Evolutionary conservation across 768 basidiomycete genomes (phyloP).

Genomic region (Symmetrospora coprosmae): DNA sequence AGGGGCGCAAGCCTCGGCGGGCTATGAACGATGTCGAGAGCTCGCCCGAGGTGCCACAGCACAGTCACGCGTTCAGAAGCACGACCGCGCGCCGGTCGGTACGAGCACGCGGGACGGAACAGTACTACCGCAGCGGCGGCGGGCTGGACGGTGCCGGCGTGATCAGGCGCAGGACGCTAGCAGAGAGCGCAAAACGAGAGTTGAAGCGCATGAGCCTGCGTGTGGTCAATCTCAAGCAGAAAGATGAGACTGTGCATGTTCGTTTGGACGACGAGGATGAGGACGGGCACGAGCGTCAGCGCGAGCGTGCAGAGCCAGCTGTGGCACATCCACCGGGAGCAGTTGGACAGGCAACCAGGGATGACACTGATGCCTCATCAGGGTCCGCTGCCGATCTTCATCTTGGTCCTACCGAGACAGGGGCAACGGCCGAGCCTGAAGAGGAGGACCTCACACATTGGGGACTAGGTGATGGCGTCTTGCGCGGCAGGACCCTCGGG

Average conservation of each 20-base stretch:
- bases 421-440: background rate
- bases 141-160: too few species aligned
- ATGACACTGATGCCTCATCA: too few species aligned
- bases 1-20: background rate
- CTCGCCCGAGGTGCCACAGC: background rate
- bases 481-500: slow-evolving; percentile 67
- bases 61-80: background rate
- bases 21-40: background rate
- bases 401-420: too few species aligned
- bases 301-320: too few species aligned
- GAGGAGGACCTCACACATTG: background rate
- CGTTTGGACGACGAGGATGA: slow-evolving; percentile 3
- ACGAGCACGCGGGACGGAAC: too few species aligned
- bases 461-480: slow-evolving; percentile 21
- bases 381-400: too few species aligned
- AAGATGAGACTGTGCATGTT: slow-evolving; percentile 1
- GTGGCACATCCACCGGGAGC: too few species aligned
- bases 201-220: slow-evolving; percentile 50
- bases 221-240: slow-evolving; percentile 62
- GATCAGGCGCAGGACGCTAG: background rate
- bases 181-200: background rate
- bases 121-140: too few species aligned
- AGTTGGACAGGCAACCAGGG: too few species aligned
- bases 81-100: background rate
- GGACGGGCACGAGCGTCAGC: too few species aligned